Evolutionary conservation across 2,329 filamentous ascomycete genomes (phyloP).

Genomic region (Diaporthe nobilis): DNA sequence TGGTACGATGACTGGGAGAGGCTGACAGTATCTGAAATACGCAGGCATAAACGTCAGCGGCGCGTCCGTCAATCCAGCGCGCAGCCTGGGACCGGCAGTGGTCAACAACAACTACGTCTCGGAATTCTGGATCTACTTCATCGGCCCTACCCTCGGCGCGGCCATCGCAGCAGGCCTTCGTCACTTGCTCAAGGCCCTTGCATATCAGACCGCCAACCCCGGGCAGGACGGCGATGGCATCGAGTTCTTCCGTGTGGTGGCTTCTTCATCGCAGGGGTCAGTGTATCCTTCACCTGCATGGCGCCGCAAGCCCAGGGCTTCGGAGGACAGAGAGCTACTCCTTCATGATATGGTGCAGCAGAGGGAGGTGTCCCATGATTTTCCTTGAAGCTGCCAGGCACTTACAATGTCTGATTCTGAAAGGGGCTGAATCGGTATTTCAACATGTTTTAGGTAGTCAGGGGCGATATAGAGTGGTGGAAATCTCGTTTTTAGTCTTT

Average conservation of each 20-base stretch:
- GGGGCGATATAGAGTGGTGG: neutral
- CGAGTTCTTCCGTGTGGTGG: constrained; percentile 33
- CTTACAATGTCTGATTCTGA: neutral
- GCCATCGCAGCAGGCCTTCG: constrained; percentile 57
- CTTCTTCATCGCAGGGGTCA: constrained; percentile 20
- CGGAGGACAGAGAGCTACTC: constrained; percentile 8
- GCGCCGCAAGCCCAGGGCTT: neutral
- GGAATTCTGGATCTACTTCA: constrained; percentile 66
- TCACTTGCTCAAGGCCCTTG: constrained; percentile 53
- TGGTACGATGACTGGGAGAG: neutral
- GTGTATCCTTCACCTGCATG: neutral
- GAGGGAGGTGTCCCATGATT: constrained; percentile 17
- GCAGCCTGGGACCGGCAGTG: constrained; percentile 62
- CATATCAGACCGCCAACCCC: constrained; percentile 52
- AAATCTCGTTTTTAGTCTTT: neutral
- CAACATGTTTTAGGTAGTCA: neutral
- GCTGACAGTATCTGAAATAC: neutral
- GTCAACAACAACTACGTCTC: constrained; percentile 53
- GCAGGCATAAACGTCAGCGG: constrained; percentile 50
- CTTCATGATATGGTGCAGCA: constrained; percentile 13
- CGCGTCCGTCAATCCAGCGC: constrained; percentile 61
- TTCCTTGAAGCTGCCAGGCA: neutral
- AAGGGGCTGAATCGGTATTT: neutral
- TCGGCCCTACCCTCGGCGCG: constrained; percentile 64
- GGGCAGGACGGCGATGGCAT: constrained; percentile 46